Evolutionary conservation across 352 stramenopile genomes (phyloP).

Genomic region (Thalassiosira oceanica): DNA sequence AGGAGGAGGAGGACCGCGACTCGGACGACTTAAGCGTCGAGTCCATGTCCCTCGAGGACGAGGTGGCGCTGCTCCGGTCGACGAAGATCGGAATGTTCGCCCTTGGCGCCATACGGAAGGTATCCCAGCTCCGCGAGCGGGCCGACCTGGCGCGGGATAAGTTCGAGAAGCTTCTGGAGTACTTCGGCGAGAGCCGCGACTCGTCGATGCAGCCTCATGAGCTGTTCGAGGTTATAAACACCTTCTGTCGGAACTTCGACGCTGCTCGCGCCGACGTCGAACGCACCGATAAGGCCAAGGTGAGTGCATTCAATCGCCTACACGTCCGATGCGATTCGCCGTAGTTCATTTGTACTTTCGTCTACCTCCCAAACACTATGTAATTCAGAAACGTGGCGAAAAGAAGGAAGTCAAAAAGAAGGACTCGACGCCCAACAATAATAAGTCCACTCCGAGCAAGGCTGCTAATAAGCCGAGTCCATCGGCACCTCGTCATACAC

Average conservation of each 20-base stretch:
- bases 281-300: conserved; percentile 62
- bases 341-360: neutral
- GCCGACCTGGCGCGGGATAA: conserved; percentile 70
- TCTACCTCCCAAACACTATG: neutral
- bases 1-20: conserved; percentile 50
- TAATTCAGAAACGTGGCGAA: conserved; percentile 28
- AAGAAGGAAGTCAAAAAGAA: no score
- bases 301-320: conserved; percentile 15
- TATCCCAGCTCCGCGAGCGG: conserved; percentile 71
- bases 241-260: conserved; percentile 77
- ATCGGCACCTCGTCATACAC: no score
- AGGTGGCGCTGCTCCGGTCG: conserved; percentile 67
- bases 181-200: conserved; percentile 80
- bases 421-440: no score
- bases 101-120: conserved; percentile 74
- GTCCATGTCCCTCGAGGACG: conserved; percentile 71
- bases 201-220: conserved; percentile 76
- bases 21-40: conserved; percentile 63
- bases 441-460: no score
- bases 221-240: conserved; percentile 79
- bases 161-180: conserved; percentile 73
- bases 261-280: conserved; percentile 65
- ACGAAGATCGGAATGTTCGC: conserved; percentile 79
- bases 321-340: neutral
- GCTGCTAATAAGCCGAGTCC: no score